phyloP scores from a whole-genome alignment of 352 stramenopile species.

The Phytophthora uliginosa region DNA sequence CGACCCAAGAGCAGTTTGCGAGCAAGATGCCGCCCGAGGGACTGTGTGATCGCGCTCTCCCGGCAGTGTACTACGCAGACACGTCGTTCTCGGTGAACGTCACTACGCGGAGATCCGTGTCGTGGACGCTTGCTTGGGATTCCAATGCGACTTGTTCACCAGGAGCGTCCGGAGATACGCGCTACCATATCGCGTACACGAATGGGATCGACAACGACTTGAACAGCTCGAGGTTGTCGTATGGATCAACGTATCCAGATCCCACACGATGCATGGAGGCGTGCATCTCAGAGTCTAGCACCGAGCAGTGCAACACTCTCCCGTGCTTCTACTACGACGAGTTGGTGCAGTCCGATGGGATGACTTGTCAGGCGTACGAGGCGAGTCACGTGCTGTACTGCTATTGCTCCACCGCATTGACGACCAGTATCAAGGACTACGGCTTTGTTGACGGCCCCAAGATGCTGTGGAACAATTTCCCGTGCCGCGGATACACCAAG shows the following conservation, averaged over 20 bases:
- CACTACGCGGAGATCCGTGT: slow-evolving; percentile 14
- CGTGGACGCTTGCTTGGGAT: slow-evolving; percentile 47
- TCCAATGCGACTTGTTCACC: slow-evolving; percentile 20
- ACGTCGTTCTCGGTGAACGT: slow-evolving; percentile 19
- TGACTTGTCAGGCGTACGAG: slow-evolving; percentile 46
- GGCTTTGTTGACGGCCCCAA: slow-evolving; percentile 49
- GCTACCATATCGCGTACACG: slow-evolving; percentile 50
- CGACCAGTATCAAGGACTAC: slow-evolving; percentile 33
- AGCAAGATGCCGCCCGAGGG: slow-evolving; percentile 43
- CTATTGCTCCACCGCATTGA: slow-evolving; percentile 50
- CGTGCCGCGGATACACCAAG: slow-evolving; percentile 54
- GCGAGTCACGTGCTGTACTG: slow-evolving; percentile 54
- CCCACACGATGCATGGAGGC: slow-evolving; percentile 46
- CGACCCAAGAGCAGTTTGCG: slow-evolving; percentile 50
- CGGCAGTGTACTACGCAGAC: slow-evolving; percentile 50
- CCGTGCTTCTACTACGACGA: slow-evolving; percentile 57
- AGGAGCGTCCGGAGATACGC: slow-evolving; percentile 19
- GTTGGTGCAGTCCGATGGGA: slow-evolving; percentile 19
- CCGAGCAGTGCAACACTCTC: slow-evolving; percentile 45
- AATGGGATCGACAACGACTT: slow-evolving; percentile 41
- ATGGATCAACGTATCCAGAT: slow-evolving; percentile 17
- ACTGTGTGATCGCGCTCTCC: slow-evolving; percentile 48
- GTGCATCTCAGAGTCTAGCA: slow-evolving; percentile 44
- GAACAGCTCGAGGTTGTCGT: slow-evolving; percentile 13
- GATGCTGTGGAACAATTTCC: slow-evolving; percentile 42